These are phyloP conservation scores for Hibiscus tridactylites DNA, from an alignment of 345 rosid genomes.

Conservation along the genomic window DNA sequence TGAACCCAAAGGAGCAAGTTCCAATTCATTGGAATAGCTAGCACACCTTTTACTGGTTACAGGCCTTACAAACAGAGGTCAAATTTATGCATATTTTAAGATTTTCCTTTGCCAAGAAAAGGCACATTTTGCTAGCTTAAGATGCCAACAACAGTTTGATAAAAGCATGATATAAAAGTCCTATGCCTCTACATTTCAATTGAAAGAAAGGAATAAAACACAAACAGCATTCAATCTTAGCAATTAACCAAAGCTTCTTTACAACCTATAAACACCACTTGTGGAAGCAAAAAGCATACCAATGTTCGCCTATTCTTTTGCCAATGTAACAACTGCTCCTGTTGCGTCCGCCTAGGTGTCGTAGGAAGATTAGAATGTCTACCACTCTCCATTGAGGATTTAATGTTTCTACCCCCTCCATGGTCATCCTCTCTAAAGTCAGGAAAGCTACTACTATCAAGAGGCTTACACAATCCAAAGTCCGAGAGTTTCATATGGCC, in stretches of 20 bases:
- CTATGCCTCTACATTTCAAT: neutral
- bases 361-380: constrained; percentile 35
- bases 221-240: neutral
- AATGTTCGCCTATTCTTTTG: constrained; percentile 61
- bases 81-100: neutral
- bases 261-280: neutral
- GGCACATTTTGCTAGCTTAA: constrained; percentile 3
- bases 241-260: constrained; percentile 3
- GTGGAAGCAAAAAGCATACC: constrained; percentile 27
- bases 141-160: neutral
- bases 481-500: constrained; percentile 69
- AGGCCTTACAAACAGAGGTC: neutral
- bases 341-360: constrained; percentile 54
- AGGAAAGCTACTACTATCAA: constrained; percentile 47
- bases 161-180: neutral
- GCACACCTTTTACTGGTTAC: neutral
- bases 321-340: constrained; percentile 64
- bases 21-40: neutral
- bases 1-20: neutral
- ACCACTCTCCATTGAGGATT: constrained; percentile 38
- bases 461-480: constrained; percentile 63
- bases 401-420: constrained; percentile 26
- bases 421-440: constrained; percentile 40
- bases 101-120: neutral
- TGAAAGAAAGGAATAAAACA: neutral